phyloP scores from a whole-genome alignment of 2,329 filamentous ascomycete genomes.

The Curvularia verruculosa region DNA sequence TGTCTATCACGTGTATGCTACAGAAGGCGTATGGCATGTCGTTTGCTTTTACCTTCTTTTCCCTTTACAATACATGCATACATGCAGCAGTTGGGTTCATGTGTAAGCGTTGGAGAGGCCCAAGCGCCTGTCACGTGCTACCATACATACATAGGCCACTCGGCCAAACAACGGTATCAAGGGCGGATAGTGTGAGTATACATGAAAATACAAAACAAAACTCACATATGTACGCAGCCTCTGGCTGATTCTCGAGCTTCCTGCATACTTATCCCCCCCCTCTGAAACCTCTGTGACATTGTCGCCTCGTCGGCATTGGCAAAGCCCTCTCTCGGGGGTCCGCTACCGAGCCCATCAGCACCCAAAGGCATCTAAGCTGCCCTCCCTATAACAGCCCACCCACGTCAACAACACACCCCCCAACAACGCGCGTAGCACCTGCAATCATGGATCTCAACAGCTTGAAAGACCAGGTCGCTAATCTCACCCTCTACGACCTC shows the following conservation, averaged over 20 bases:
- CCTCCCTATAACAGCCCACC: conserved; percentile 9
- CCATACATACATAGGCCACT: neutral
- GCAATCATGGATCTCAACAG: conserved; percentile 81
- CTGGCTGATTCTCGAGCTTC: no score
- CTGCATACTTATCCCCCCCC: neutral
- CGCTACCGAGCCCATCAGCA: conserved; percentile 16
- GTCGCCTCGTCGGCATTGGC: neutral
- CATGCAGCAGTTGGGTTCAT: neutral
- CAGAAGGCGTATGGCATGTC: no score
- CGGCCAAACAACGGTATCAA: neutral
- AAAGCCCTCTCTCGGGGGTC: conserved; percentile 14
- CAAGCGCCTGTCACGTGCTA: conserved; percentile 10
- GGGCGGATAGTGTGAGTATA: neutral
- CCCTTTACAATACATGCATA: neutral
- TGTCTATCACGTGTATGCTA: neutral
- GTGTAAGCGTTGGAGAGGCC: neutral
- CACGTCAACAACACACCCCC: conserved; percentile 5
- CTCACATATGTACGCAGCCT: neutral
- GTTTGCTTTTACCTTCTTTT: no score
- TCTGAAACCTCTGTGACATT: neutral
- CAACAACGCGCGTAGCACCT: conserved; percentile 10
- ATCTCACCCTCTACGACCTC: conserved; percentile 91
- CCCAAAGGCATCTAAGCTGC: conserved; percentile 15
- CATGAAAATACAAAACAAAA: neutral
- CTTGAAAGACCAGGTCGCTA: conserved; percentile 85